A percentile compares a stretch with the other conserved stretches of the same genome.
phyloP scores from a whole-genome alignment of 106 monocot genomes.

The Allium fistulosum region DNA sequence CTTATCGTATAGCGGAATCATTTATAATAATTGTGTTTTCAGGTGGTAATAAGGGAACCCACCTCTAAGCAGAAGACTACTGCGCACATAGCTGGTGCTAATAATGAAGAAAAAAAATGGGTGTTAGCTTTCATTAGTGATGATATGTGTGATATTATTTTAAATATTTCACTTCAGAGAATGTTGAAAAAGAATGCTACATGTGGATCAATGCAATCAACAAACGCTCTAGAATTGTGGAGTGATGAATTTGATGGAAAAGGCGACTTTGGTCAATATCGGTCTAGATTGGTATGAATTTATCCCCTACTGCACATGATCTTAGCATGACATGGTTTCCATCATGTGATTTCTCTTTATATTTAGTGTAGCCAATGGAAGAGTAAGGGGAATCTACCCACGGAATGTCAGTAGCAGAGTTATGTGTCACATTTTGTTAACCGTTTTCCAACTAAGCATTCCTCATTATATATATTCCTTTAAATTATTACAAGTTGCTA shows the following conservation, averaged over 20 bases:
- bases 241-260: slow-evolving; percentile 83
- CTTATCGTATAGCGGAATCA: slow-evolving; percentile 1
- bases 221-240: slow-evolving; percentile 68
- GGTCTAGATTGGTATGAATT: slow-evolving; percentile 72
- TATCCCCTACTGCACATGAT: background rate
- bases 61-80: slow-evolving; percentile 38
- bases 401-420: too few species aligned
- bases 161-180: slow-evolving; percentile 76
- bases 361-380: too few species aligned
- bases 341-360: too few species aligned
- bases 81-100: slow-evolving; percentile 21
- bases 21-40: slow-evolving; percentile 4
- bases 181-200: slow-evolving; percentile 67
- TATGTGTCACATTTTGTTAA: too few species aligned
- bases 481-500: too few species aligned
- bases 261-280: slow-evolving; percentile 83
- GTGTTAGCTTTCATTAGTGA: slow-evolving; percentile 41
- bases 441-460: too few species aligned
- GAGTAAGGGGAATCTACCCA: too few species aligned
- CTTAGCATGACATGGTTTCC: background rate
- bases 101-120: slow-evolving; percentile 43
- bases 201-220: slow-evolving; percentile 9
- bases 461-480: too few species aligned
- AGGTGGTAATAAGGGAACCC: slow-evolving; percentile 69
- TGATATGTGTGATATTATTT: slow-evolving; percentile 62